Evolutionary conservation across 768 basidiomycete genomes (phyloP), one percentile per base, ranked within the genome.

Genomic region (Suillus bovinus): DNA sequence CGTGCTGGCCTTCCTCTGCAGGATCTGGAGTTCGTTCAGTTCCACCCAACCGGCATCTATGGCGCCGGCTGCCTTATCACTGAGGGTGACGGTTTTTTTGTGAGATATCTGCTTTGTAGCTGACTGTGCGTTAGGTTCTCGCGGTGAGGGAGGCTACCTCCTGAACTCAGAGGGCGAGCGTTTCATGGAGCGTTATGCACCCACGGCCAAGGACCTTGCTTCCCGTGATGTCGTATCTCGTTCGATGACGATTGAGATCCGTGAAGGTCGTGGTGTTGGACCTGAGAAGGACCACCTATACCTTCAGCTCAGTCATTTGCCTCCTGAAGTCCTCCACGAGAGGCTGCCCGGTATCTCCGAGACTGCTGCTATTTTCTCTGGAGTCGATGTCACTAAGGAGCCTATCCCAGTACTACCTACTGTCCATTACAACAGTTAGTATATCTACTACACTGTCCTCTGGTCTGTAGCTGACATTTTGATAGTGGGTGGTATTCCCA

Each of bases 181-280:
- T 63, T 99, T 99, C 83, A 99, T 99, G 97, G 96, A 99, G 78
- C 93, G 96, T 76, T 99, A 99, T 76, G 97, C 97, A 0, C 97
- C 97, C 11, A 98, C 96, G 49, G 97, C 97, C 65, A 99, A 99
- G 83, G 97, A 99, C 83, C 86, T 99, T 68, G 97, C 97, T 46
- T 99, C 97, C 52, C 95, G 97, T 73, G 97, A 99, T 73, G 97
- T 99, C 72, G 97, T 99, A 38, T 99, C 97, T 55, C 94, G 97
- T 70, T 95, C 93, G 58, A 99, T 99, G 96, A 99, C 97, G 52
- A 83, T 99, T 68, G 97, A 99, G 77, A 93, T 99, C 70, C 91
- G 97, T 63, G 97, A 99, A 75, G 97, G 97, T 66, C 95, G 97
- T 72, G 97, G 97, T 80, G 95, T 99, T 68, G 97, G 97, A 61